Conservation (phyloP, 352 stramenopile genomes). For the Pythium myriotylum region DNA sequence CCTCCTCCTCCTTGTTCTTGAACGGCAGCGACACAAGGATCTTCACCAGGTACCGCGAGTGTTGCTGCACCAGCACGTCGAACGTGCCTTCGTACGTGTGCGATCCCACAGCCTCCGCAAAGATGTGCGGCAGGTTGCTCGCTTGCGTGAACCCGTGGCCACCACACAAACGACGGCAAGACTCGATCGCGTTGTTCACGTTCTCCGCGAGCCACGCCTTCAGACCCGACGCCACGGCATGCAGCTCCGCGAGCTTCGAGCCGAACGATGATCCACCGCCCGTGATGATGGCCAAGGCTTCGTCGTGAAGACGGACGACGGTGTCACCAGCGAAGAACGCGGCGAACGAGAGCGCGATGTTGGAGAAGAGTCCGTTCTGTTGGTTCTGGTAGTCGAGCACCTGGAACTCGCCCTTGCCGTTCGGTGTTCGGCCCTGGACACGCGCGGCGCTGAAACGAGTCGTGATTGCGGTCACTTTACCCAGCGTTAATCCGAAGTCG, state of each 20-base stretch:
- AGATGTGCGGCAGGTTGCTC: slow-evolving; percentile 36
- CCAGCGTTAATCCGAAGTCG: slow-evolving; percentile 27
- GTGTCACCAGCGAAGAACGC: slow-evolving; percentile 34
- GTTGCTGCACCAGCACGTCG: slow-evolving; percentile 72
- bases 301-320: slow-evolving; percentile 39
- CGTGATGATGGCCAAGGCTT: slow-evolving; percentile 36
- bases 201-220: slow-evolving; percentile 54
- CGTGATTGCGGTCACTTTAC: slow-evolving; percentile 44
- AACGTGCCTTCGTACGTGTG: slow-evolving; percentile 72
- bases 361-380: slow-evolving; percentile 47
- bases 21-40: slow-evolving; percentile 24
- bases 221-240: slow-evolving; percentile 54
- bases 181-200: slow-evolving; percentile 50
- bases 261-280: slow-evolving; percentile 38
- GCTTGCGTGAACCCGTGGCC: slow-evolving; percentile 29
- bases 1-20: slow-evolving; percentile 12
- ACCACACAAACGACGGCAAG: slow-evolving; percentile 44
- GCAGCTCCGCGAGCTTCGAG: slow-evolving; percentile 48
- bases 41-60: slow-evolving; percentile 65
- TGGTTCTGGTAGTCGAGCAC: slow-evolving; percentile 69
- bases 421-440: slow-evolving; percentile 43
- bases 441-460: slow-evolving; percentile 55
- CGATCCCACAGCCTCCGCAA: slow-evolving; percentile 45
- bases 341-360: slow-evolving; percentile 53
- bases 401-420: slow-evolving; percentile 51